Evolutionary conservation across 2,329 filamentous ascomycete species (phyloP).

Genomic region (Thielaviopsis musarum): DNA sequence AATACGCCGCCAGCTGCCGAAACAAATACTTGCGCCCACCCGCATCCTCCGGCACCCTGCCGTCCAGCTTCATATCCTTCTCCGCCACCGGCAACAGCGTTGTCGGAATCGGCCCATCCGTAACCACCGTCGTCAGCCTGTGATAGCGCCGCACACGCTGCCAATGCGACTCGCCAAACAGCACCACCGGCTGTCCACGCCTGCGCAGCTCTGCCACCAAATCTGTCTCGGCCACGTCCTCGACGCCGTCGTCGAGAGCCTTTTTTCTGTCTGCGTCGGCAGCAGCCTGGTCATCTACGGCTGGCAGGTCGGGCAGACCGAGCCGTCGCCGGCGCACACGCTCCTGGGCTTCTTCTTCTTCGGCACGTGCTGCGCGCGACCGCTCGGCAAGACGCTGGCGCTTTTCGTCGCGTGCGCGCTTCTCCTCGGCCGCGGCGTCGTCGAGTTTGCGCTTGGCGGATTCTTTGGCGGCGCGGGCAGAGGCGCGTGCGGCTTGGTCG

Average conservation of each 20-base stretch:
- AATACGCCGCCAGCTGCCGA: conserved; percentile 83
- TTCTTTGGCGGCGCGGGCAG: conserved; percentile 50
- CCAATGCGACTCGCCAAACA: conserved; percentile 71
- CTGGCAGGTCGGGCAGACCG: conserved; percentile 58
- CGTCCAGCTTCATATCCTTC: conserved; percentile 71
- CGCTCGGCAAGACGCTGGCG: conserved; percentile 66
- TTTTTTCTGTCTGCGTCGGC: conserved; percentile 25
- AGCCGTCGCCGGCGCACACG: conserved; percentile 54
- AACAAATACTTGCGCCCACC: conserved; percentile 57
- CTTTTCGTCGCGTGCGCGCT: conserved; percentile 63
- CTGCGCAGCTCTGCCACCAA: conserved; percentile 50
- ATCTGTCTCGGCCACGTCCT: conserved; percentile 56
- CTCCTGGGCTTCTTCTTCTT: conserved; percentile 59
- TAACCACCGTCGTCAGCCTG: conserved; percentile 44
- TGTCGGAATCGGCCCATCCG: conserved; percentile 71
- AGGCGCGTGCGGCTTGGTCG: conserved; percentile 61
- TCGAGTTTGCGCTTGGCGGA: conserved; percentile 76
- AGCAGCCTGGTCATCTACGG: conserved; percentile 19
- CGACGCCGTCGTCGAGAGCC: conserved; percentile 21
- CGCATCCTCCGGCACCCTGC: conserved; percentile 42
- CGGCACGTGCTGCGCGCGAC: conserved; percentile 49
- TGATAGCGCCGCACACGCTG: conserved; percentile 55
- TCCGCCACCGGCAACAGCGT: conserved; percentile 65
- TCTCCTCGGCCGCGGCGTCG: conserved; percentile 61
- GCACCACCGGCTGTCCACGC: conserved; percentile 51